phyloP scores from a whole-genome alignment of 768 basidiomycete genomes.

The Filobasidium floriforme region DNA sequence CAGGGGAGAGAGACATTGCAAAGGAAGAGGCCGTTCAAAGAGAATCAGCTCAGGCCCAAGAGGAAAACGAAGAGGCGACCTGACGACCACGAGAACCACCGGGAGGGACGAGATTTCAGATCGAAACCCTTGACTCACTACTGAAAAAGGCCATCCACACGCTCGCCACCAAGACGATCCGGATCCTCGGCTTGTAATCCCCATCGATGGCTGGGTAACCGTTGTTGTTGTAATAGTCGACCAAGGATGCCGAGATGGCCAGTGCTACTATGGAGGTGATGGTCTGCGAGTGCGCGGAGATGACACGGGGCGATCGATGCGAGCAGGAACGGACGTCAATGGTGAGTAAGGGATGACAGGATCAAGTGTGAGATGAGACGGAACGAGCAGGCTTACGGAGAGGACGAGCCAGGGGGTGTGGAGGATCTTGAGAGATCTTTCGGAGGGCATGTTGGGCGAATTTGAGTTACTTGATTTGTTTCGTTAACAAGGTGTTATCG shows the following conservation, averaged over 20 bases:
- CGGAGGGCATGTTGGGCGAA: conserved; percentile 16
- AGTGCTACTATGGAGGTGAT: conserved; percentile 39
- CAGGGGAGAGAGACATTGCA: not conserved
- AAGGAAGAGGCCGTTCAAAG: not conserved
- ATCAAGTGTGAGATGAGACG: too few relatives aligned
- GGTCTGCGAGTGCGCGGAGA: conserved; percentile 15
- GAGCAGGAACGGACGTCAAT: too few relatives aligned
- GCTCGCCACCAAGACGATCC: conserved; percentile 39
- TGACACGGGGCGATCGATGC: not conserved
- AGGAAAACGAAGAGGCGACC: not conserved
- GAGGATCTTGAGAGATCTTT: conserved; percentile 31
- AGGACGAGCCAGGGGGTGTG: conserved; percentile 37
- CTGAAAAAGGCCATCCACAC: conserved; percentile 36
- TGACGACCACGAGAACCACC: too few relatives aligned
- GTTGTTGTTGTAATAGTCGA: conserved; percentile 26
- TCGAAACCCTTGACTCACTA: conserved; percentile 27
- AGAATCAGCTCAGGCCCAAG: not conserved
- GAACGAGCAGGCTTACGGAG: conserved; percentile 14
- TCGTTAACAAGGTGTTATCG: too few relatives aligned
- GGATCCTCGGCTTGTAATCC: conserved; percentile 42
- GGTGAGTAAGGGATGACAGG: too few relatives aligned
- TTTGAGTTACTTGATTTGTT: not conserved
- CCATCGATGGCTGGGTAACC: conserved; percentile 27
- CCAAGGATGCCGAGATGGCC: conserved; percentile 38
- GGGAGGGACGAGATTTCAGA: too few relatives aligned